Evolutionary conservation across 2,329 filamentous ascomycete species (phyloP), one percentile per base, ranked within the genome.

Genomic region (Fusarium ramigenum): DNA sequence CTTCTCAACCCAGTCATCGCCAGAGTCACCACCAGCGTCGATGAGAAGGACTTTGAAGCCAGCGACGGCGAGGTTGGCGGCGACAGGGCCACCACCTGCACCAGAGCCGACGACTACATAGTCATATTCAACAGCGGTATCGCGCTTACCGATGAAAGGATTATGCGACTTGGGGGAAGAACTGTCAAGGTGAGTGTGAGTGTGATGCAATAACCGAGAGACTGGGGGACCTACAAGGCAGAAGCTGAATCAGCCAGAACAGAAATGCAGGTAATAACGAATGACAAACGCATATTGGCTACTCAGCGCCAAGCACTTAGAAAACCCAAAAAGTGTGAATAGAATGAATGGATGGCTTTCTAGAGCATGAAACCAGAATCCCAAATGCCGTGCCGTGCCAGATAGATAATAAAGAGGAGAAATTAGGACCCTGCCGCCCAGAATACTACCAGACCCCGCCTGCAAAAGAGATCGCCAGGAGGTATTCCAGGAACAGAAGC

Each of bases 91-190:
- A 52, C 88, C 88, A 37, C 88, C 88, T 5, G 88, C 83, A 6
- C 88, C 88, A 18, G 86, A 88, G 9, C 89, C 89, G 40, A 90
- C 85, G 21, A 91, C 83, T n/a, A 90, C 83, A 79, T 90, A 91
- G 70, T 90, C 89, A 71, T 90, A 90, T 9, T 75, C 58, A 4
- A 53, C 62, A 9, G 47, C 19, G 2, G 14, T 58, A 37, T 57
- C 69, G 12, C 64, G 69, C 5, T 70, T 65, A 0, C 47, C 69
- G 28, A 72, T 60, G 28, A 72, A 72, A 15, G 69, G 69, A 14
- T 70, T 25, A 44, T 73, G 67, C 10, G 49, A 19, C 7, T 50
- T 28, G 11, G 30, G n/a, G 0, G 23, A n/a, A 21, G 62, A 42
- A 18, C 63, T 68, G 40, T 14, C 6, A 21, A 23, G 54, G 36